Evolutionary conservation across 495 filamentous ascomycete genomes (phyloP), one percentile per base, ranked within the genome.

Genomic region (Lophiotrema nucula): DNA sequence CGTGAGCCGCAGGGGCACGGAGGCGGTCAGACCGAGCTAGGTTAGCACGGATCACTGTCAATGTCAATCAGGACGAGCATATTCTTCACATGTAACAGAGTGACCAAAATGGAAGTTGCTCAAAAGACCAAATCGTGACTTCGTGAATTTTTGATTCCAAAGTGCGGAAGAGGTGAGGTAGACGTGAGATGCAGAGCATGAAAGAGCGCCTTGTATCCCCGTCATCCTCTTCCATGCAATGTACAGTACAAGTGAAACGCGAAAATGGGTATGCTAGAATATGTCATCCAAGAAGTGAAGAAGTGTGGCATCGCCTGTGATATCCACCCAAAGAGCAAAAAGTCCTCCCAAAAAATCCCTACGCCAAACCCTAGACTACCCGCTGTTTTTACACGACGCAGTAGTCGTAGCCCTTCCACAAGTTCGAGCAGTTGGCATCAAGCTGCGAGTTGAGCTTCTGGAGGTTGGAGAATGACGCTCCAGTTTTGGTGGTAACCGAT

Each of bases 381-480:
- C 31, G 31, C n/a, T 35, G 8, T 35, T n/a, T n/a, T 35, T 35
- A 8, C 31, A 35, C 31, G 31, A 35, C 31, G 60, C 72, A 74
- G 58, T 74, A 74, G 28, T 67, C 62, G 37, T 66, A 72, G 6
- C 68, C 71, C 35, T 67, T 28, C 68, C 67, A 63, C 27, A 74
- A 65, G 46, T 73, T 73, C 0, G 66, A 65, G 68, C 72, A 74
- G 16, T 47, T 45, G 28, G 50, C 28, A 27, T 69, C 39, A 21
- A 74, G 31, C 38, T 33, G 21, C 15, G 45, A 12, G 28, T 63
- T 63, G 11, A 57, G 35, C 37, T 45, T 4, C 19, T 4, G 13
- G 16, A 63, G 53, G 31, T 39, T 41, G 24, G 11, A 45, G 41
- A 58, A 33, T n/a, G 53, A 21, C 8, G 26, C 39, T 24, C 26